phyloP scores from a whole-genome alignment of 2,329 filamentous ascomycete species.

The Diaporthe citri region DNA sequence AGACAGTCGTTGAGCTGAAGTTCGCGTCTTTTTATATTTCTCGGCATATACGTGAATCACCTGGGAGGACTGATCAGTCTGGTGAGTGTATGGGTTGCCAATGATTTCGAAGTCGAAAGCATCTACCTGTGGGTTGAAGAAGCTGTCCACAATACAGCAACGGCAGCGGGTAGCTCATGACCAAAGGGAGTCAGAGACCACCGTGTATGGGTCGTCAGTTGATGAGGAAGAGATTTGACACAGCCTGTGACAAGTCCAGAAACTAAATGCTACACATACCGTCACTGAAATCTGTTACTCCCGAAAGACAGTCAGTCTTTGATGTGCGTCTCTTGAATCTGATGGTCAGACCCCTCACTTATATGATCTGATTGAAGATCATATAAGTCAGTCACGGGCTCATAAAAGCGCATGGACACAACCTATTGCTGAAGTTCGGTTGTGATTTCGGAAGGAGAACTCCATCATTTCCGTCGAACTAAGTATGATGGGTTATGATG shows the following conservation, averaged over 20 bases:
- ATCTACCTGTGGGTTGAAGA: background rate
- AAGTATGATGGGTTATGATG: background rate
- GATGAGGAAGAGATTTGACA: background rate
- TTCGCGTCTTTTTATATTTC: background rate
- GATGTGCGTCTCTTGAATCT: background rate
- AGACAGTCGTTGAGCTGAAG: background rate
- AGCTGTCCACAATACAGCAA: no score
- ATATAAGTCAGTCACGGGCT: background rate
- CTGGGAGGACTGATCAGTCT: background rate
- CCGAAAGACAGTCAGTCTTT: background rate
- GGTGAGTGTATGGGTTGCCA: no score
- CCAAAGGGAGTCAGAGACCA: background rate
- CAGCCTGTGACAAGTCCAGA: background rate
- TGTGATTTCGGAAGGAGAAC: background rate
- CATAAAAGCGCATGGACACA: background rate
- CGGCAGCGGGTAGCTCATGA: background rate
- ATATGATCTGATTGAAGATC: background rate
- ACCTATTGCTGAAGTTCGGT: background rate
- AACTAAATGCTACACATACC: no score
- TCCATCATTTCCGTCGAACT: no score
- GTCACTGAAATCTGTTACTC: background rate
- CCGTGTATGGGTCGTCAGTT: background rate
- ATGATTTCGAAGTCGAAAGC: background rate
- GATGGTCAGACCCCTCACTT: background rate
- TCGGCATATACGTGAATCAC: background rate